phyloP scores from a whole-genome alignment of 352 stramenopile genomes.

The Pythium rishiriense region DNA sequence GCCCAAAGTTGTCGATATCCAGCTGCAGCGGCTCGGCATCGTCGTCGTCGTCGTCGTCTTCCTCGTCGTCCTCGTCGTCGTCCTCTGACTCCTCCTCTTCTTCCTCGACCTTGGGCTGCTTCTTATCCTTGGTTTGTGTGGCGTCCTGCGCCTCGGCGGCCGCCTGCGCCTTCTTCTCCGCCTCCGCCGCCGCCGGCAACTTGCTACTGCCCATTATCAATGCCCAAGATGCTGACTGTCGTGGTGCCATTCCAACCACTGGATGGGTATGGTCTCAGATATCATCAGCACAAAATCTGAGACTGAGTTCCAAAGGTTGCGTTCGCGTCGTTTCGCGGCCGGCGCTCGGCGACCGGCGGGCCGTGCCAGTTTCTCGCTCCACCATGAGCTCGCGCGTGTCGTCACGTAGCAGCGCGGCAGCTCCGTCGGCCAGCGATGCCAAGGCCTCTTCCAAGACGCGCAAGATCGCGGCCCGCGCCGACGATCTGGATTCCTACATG shows the following conservation, averaged over 20 bases:
- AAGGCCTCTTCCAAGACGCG: slow-evolving; percentile 37
- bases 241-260: neutral
- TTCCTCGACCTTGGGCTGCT: neutral
- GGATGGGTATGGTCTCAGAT: neutral
- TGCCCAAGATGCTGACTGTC: no score
- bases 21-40: slow-evolving; percentile 29
- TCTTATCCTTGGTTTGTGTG: neutral
- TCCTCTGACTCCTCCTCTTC: slow-evolving; percentile 8
- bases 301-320: slow-evolving; percentile 16
- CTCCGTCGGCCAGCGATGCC: neutral
- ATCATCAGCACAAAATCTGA: slow-evolving; percentile 3
- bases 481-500: slow-evolving; percentile 92
- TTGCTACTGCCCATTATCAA: slow-evolving; percentile 16
- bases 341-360: neutral
- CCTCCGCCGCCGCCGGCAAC: slow-evolving; percentile 4
- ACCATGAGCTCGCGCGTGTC: slow-evolving; percentile 10
- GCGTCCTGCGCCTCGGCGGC: neutral
- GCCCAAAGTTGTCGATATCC: slow-evolving; percentile 35
- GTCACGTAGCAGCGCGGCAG: slow-evolving; percentile 29
- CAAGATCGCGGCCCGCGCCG: slow-evolving; percentile 59
- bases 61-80: slow-evolving; percentile 8
- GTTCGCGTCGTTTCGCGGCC: slow-evolving; percentile 23
- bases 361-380: neutral
- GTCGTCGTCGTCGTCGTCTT: slow-evolving; percentile 18
- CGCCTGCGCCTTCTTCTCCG: neutral